Evolutionary conservation across 2,329 filamentous ascomycete species (phyloP).

Genomic region (Furcasterigmium sp.): DNA sequence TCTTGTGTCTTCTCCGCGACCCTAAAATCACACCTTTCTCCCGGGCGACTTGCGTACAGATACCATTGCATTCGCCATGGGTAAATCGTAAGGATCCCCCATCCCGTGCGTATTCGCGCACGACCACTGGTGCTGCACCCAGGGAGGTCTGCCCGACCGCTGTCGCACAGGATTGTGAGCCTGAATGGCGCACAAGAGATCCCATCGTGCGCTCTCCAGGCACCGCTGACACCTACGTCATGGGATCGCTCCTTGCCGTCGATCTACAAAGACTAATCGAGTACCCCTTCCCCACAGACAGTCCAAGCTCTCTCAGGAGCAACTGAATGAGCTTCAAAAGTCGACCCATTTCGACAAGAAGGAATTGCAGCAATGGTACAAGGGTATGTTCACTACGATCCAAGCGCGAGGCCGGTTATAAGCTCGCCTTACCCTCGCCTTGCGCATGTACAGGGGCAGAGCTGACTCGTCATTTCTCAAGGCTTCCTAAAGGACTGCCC

Average conservation of each 20-base stretch:
- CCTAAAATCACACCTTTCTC: too few relatives aligned
- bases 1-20: too few relatives aligned
- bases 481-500: constrained; percentile 98
- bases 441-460: background rate
- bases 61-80: constrained; percentile 26
- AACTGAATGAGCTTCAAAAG: constrained; percentile 92
- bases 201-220: too few relatives aligned
- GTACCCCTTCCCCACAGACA: constrained; percentile 54
- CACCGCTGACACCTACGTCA: constrained; percentile 1
- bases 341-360: constrained; percentile 99
- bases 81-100: constrained; percentile 40
- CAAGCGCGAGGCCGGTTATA: too few relatives aligned
- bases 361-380: constrained; percentile 99
- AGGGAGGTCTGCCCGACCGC: too few relatives aligned
- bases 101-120: background rate
- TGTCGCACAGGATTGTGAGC: too few relatives aligned
- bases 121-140: background rate
- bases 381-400: constrained; percentile 67
- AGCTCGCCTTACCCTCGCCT: too few relatives aligned
- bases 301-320: constrained; percentile 95
- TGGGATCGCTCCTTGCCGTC: background rate
- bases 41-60: background rate
- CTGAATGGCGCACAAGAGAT: too few relatives aligned
- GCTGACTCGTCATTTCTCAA: constrained; percentile 26
- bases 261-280: constrained; percentile 15